Percentiles rank a stretch among this genome's conserved stretches.
Evolutionary conservation across 495 filamentous ascomycete species (phyloP).

Genomic region (Collariella sp.): DNA sequence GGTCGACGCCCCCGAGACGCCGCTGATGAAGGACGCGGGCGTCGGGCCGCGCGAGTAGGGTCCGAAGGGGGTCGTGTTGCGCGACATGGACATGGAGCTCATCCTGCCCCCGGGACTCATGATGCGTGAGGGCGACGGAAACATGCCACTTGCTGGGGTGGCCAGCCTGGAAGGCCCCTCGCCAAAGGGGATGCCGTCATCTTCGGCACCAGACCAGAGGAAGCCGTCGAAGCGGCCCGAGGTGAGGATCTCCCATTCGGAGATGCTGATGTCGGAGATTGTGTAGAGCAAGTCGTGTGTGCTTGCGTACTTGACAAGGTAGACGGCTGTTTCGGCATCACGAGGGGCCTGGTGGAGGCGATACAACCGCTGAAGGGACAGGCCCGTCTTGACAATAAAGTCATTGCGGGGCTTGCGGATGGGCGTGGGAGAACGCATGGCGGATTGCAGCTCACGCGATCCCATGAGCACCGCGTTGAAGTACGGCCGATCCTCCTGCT

Average conservation of each 20-base stretch:
- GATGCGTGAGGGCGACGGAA: conserved; percentile 28
- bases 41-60: conserved; percentile 36
- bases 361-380: conserved; percentile 78
- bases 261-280: conserved; percentile 71
- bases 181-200: conserved; percentile 34
- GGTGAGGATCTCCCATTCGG: conserved; percentile 93
- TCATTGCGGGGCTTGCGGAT: conserved; percentile 52
- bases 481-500: conserved; percentile 60
- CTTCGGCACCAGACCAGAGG: conserved; percentile 86
- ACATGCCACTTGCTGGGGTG: conserved; percentile 43
- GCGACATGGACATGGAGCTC: conserved; percentile 27
- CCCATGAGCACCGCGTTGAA: conserved; percentile 74
- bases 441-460: conserved; percentile 48
- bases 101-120: conserved; percentile 26
- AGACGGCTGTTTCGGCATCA: conserved; percentile 79
- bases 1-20: conserved; percentile 30
- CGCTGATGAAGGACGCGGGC: conserved; percentile 41
- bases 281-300: conserved; percentile 83
- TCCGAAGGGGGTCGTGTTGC: conserved; percentile 27
- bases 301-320: conserved; percentile 71
- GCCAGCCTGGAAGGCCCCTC: conserved; percentile 47
- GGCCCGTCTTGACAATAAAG: conserved; percentile 59
- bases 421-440: conserved; percentile 47
- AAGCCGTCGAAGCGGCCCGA: conserved; percentile 97
- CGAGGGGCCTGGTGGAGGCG: conserved; percentile 61